Conservation (phyloP, 108 stramenopile species). For the Cylindrotheca fusiformis region DNA sequence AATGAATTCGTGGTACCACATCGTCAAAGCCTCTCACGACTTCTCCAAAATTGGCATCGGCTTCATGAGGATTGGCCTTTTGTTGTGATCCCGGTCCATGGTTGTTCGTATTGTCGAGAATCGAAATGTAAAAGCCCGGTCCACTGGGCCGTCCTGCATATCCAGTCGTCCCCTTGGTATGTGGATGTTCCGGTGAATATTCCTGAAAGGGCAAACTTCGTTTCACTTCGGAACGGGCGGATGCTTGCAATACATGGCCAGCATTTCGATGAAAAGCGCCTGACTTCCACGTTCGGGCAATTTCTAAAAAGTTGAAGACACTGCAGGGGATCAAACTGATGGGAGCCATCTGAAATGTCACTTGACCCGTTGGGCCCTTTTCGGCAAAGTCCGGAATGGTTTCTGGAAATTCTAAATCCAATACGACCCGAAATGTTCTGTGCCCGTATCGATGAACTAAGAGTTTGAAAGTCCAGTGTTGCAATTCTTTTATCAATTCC, state of each 20-base stretch:
- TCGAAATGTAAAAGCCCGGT: constrained; percentile 77
- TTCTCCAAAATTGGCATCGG: constrained; percentile 86
- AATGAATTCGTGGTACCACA: constrained; percentile 58
- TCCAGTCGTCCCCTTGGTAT: constrained; percentile 75
- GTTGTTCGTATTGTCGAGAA: constrained; percentile 66
- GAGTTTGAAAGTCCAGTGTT: constrained; percentile 60
- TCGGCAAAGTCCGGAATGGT: constrained; percentile 58
- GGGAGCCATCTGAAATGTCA: constrained; percentile 71
- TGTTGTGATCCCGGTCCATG: constrained; percentile 87
- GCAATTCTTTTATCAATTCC: constrained; percentile 43
- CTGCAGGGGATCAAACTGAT: constrained; percentile 61
- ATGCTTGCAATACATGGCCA: constrained; percentile 77
- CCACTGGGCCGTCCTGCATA: constrained; percentile 87
- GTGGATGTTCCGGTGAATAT: constrained; percentile 72
- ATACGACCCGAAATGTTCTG: constrained; percentile 49
- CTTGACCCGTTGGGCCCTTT: constrained; percentile 40
- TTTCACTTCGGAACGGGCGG: constrained; percentile 27
- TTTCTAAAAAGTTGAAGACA: constrained; percentile 79
- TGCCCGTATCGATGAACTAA: constrained; percentile 53
- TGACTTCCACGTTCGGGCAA: constrained; percentile 55
- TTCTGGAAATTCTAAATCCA: constrained; percentile 72
- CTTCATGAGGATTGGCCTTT: constrained; percentile 84
- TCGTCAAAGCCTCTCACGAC: constrained; percentile 67
- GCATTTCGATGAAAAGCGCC: constrained; percentile 86
- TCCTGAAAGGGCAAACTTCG: constrained; percentile 82